Conservation (phyloP, 495 filamentous ascomycete genomes). For the Xylaria flabelliformis region DNA sequence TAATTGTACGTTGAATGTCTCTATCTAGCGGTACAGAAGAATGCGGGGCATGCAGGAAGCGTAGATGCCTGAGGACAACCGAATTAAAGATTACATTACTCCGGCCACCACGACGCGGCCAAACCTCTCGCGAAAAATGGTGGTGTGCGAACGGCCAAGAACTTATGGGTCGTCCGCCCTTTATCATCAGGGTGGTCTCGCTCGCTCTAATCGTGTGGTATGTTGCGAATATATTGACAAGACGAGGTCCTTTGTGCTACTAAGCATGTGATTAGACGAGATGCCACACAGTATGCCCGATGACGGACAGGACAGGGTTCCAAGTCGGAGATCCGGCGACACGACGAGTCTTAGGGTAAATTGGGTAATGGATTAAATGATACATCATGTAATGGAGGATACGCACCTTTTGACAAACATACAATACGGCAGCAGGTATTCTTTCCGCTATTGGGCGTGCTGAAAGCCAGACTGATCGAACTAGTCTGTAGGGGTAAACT, state of each 20-base stretch:
- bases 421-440: background rate
- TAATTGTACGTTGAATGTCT: background rate
- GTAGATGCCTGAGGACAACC: background rate
- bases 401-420: background rate
- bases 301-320: background rate
- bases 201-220: background rate
- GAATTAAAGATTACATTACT: background rate
- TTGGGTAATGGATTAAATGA: background rate
- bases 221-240: background rate
- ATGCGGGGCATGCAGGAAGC: background rate
- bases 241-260: background rate
- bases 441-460: background rate
- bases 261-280: background rate
- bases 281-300: background rate
- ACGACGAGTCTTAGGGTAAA: background rate
- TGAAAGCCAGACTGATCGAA: background rate
- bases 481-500: background rate
- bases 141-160: background rate
- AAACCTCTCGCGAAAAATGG: background rate
- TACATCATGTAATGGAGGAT: background rate
- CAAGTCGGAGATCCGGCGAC: background rate
- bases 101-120: background rate
- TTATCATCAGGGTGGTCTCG: background rate
- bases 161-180: background rate
- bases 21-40: background rate